A percentile compares a stretch with the other conserved stretches of the same genome.
phyloP scores from a whole-genome alignment of 2,329 filamentous ascomycete species.

The Aspergillus calidoustus region DNA sequence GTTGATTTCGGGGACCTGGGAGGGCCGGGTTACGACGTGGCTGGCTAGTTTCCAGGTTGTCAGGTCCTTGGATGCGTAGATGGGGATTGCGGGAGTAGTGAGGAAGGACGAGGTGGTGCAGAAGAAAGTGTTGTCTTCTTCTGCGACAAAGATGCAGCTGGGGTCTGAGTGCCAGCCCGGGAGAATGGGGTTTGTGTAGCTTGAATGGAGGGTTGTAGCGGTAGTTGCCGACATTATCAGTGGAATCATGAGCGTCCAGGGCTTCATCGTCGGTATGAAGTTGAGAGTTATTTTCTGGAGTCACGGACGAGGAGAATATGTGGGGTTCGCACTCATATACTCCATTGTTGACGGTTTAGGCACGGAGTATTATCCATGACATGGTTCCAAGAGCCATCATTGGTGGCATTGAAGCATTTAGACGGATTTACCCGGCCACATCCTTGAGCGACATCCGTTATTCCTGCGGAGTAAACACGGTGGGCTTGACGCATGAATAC shows the following conservation, averaged over 20 bases:
- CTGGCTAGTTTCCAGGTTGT: slow-evolving; percentile 25
- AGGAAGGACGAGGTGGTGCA: slow-evolving; percentile 52
- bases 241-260: neutral
- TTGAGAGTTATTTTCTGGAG: neutral
- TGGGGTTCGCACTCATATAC: neutral
- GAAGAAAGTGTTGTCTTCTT: slow-evolving; percentile 46
- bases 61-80: slow-evolving; percentile 52
- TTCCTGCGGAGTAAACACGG: neutral
- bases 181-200: slow-evolving; percentile 38
- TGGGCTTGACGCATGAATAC: neutral
- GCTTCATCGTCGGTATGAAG: neutral
- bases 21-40: slow-evolving; percentile 28
- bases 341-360: neutral
- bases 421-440: neutral
- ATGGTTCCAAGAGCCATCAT: neutral
- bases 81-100: slow-evolving; percentile 51
- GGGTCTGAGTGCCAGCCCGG: slow-evolving; percentile 55
- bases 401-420: neutral
- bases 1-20: slow-evolving; percentile 43
- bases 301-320: neutral
- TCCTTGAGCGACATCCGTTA: neutral
- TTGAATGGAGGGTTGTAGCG: neutral
- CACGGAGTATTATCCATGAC: neutral
- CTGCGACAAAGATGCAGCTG: slow-evolving; percentile 48
- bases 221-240: neutral